Base-by-base conservation (phyloP, 2,329 filamentous ascomycete genomes). In the Curvularia hawaiiensis region DNA sequence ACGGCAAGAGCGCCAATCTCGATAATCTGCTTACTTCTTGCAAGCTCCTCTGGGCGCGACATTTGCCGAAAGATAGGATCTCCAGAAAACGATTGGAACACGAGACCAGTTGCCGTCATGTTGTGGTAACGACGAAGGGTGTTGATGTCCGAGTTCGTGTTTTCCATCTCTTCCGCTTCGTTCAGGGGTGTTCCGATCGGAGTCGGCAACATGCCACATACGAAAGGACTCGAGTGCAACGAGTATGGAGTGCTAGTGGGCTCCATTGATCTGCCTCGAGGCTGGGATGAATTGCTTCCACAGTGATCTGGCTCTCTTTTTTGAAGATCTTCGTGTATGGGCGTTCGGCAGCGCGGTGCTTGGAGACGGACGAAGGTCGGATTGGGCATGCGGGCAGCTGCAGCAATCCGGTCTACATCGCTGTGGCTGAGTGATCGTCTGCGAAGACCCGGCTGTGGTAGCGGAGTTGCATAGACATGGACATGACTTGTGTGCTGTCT, bases 1-100 rank as follows among this genome's bases (percentile, higher is more conserved):
- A 71, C 68, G 28, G 62, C 63, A 58, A 74, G 64, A 4, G 70
- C 69, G 9, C 73, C 73, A 14, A 75, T 64, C 45, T 75, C 66
- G 38, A 75, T 70, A 24, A 75, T 59, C 14, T 60, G 61, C 8
- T 50, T 47, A 48, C 72, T 73, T 16, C 60, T 50, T 14, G 49
- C 50, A 4, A 64, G 48, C 41, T 70, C 63, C 1, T 62, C 57
- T 6, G 56, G 51, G 7, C 49, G 51, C 11, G 47, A 58, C 68
- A 75, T 74, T n/a, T 65, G 64, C n/a, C 54, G 54, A 12, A 72
- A 51, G 1, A 54, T 14, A 3, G 60, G 50, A 3, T 55, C 48
- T 11, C 22, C 38, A 16, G 38, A 4, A 18, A 16, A 47, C 22
- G 30, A 12, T 7, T n/a, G 16, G 12, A 39, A 6, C 6, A 3